Evolutionary conservation across 768 basidiomycete species (phyloP).

Genomic region (Asterophora lycoperdoides): DNA sequence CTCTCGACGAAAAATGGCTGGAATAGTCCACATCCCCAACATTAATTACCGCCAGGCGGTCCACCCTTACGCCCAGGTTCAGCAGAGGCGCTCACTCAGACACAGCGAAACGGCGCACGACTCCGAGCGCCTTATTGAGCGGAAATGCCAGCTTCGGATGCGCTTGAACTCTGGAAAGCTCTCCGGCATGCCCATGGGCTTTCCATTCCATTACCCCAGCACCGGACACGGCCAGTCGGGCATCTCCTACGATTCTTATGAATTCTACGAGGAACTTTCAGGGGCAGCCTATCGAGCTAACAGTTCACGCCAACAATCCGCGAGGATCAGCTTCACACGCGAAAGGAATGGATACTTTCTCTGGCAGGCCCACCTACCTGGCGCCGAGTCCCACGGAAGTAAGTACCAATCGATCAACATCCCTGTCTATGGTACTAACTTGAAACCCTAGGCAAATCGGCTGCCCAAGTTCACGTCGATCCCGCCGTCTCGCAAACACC

Average conservation of each 20-base stretch:
- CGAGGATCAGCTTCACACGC: slow-evolving; percentile 25
- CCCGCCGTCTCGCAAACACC: slow-evolving; percentile 27
- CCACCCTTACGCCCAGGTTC: slow-evolving; percentile 5
- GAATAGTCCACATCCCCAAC: slow-evolving; percentile 3
- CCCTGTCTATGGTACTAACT: background rate
- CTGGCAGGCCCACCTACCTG: slow-evolving; percentile 30
- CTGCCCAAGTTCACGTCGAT: slow-evolving; percentile 38
- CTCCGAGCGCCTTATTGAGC: slow-evolving; percentile 10
- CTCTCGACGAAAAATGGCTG: slow-evolving; percentile 6
- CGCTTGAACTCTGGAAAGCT: slow-evolving; percentile 28
- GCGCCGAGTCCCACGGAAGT: slow-evolving; percentile 22
- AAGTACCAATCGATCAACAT: slow-evolving; percentile 7
- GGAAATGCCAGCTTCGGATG: slow-evolving; percentile 27
- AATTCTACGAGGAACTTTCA: slow-evolving; percentile 30
- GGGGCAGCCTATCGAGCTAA: slow-evolving; percentile 16
- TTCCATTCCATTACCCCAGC: slow-evolving; percentile 31
- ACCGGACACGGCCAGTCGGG: slow-evolving; percentile 18
- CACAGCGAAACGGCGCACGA: background rate
- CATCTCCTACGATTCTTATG: slow-evolving; percentile 31
- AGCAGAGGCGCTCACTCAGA: slow-evolving; percentile 1
- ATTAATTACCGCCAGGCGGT: slow-evolving; percentile 3
- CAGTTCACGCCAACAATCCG: slow-evolving; percentile 19
- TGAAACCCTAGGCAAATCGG: slow-evolving; percentile 18
- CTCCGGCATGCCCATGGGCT: slow-evolving; percentile 30
- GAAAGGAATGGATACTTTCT: slow-evolving; percentile 19